Evolutionary conservation across 805 yeast species (phyloP).

Genomic region (Candida michaelii): DNA sequence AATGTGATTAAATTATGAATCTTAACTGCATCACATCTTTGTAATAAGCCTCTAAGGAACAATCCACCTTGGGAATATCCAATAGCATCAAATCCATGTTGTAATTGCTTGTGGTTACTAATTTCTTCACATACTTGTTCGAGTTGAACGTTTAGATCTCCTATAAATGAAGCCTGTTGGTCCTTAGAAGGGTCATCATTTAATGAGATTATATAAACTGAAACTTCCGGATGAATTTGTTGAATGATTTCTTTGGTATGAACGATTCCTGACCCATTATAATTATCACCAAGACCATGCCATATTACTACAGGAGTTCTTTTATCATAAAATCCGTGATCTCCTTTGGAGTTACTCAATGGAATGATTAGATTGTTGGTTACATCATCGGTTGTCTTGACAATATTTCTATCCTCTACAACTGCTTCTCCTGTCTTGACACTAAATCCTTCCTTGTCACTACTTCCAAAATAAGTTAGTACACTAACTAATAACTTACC

Average conservation of each 20-base stretch:
- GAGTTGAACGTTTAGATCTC: slow-evolving; percentile 57
- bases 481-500: background rate
- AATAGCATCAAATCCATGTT: slow-evolving; percentile 63
- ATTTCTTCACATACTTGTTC: slow-evolving; percentile 57
- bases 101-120: slow-evolving; percentile 42
- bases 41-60: slow-evolving; percentile 66
- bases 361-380: no score
- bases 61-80: slow-evolving; percentile 87
- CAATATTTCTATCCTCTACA: no score
- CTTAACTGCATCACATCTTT: slow-evolving; percentile 46
- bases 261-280: slow-evolving; percentile 58
- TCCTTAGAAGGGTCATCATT: slow-evolving; percentile 52
- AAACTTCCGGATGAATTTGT: slow-evolving; percentile 47
- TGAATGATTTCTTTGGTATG: slow-evolving; percentile 44
- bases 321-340: slow-evolving; percentile 6
- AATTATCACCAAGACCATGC: slow-evolving; percentile 85
- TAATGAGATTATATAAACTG: slow-evolving; percentile 53
- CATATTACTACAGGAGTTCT: slow-evolving; percentile 62
- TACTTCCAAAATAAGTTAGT: no score
- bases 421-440: background rate
- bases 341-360: no score
- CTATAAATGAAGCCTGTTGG: slow-evolving; percentile 54
- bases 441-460: no score
- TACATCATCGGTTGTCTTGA: background rate
- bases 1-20: slow-evolving; percentile 62